A percentile compares a stretch with the other conserved stretches of the same genome.
Evolutionary conservation across 371 early-diverging fungal species (phyloP).

Genomic region (Syncephalastrum contaminatum): DNA sequence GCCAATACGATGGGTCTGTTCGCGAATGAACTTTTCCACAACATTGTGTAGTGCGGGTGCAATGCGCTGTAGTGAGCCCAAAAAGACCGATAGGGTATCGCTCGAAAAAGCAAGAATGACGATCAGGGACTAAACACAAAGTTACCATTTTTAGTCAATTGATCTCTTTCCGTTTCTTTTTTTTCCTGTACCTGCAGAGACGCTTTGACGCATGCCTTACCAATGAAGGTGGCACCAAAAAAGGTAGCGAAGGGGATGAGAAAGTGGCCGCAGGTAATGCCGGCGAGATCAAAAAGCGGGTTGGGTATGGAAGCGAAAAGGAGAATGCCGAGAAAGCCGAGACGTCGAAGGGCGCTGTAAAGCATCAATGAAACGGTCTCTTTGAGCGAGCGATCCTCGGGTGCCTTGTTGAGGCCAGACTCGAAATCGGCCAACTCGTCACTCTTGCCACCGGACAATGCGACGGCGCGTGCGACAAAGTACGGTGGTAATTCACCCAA

Average conservation of each 20-base stretch:
- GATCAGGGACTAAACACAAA: slow-evolving; percentile 21
- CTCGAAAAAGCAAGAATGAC: slow-evolving; percentile 25
- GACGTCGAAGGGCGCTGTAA: slow-evolving; percentile 61
- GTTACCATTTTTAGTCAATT: not conserved
- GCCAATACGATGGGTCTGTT: slow-evolving; percentile 27
- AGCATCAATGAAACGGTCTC: slow-evolving; percentile 65
- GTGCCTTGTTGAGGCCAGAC: slow-evolving; percentile 42
- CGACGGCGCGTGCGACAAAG: slow-evolving; percentile 88
- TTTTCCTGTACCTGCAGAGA: slow-evolving; percentile 64
- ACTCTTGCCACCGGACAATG: slow-evolving; percentile 67
- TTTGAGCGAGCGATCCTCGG: slow-evolving; percentile 44
- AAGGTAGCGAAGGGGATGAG: slow-evolving; percentile 87
- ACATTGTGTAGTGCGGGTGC: slow-evolving; percentile 27
- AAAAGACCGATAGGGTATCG: slow-evolving; percentile 18
- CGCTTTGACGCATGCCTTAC: slow-evolving; percentile 87
- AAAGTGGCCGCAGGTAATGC: slow-evolving; percentile 91
- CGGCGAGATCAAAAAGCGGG: slow-evolving; percentile 94
- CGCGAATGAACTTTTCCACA: slow-evolving; percentile 29
- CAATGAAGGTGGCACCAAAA: slow-evolving; percentile 90
- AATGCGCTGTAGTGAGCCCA: slow-evolving; percentile 9
- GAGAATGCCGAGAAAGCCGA: slow-evolving; percentile 89
- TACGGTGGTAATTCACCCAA: slow-evolving; percentile 95
- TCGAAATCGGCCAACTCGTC: slow-evolving; percentile 64
- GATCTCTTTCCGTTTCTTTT: not conserved
- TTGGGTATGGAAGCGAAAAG: slow-evolving; percentile 93